Percentiles rank a stretch among this genome's conserved stretches.
Evolutionary conservation across 352 stramenopile species (phyloP).

Genomic region (Globisporangium irregulare): DNA sequence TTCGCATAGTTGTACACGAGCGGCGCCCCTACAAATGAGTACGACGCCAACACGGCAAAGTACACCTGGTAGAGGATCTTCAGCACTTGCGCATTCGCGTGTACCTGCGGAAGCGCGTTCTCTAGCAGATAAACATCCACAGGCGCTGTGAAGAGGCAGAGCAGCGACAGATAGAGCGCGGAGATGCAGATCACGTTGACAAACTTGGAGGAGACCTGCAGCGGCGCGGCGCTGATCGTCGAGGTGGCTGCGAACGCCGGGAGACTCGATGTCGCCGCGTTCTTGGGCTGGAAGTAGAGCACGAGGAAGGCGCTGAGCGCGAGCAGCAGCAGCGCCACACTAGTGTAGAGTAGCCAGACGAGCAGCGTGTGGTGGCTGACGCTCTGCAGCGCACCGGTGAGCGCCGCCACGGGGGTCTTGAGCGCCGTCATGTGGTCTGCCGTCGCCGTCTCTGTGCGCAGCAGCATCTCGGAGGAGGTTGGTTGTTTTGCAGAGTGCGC

Average conservation of each 20-base stretch:
- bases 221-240: slow-evolving; percentile 51
- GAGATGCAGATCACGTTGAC: slow-evolving; percentile 67
- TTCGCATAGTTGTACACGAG: slow-evolving; percentile 83
- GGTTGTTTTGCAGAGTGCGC: neutral
- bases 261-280: slow-evolving; percentile 45
- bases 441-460: slow-evolving; percentile 11
- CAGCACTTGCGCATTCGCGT: slow-evolving; percentile 49
- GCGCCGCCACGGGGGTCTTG: slow-evolving; percentile 8
- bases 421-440: slow-evolving; percentile 1
- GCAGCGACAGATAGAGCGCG: slow-evolving; percentile 64
- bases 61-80: slow-evolving; percentile 71
- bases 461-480: slow-evolving; percentile 13
- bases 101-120: slow-evolving; percentile 59
- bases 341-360: slow-evolving; percentile 66
- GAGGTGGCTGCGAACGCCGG: slow-evolving; percentile 51
- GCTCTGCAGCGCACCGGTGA: slow-evolving; percentile 11
- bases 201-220: slow-evolving; percentile 66
- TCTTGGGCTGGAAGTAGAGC: slow-evolving; percentile 62
- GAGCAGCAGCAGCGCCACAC: slow-evolving; percentile 56
- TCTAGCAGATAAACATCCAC: slow-evolving; percentile 80
- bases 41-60: slow-evolving; percentile 54
- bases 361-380: slow-evolving; percentile 37
- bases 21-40: slow-evolving; percentile 69
- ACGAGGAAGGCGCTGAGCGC: slow-evolving; percentile 49
- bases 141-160: slow-evolving; percentile 77